Base-by-base conservation (phyloP, 2,329 filamentous ascomycete genomes). In the Apiospora arundinis region DNA sequence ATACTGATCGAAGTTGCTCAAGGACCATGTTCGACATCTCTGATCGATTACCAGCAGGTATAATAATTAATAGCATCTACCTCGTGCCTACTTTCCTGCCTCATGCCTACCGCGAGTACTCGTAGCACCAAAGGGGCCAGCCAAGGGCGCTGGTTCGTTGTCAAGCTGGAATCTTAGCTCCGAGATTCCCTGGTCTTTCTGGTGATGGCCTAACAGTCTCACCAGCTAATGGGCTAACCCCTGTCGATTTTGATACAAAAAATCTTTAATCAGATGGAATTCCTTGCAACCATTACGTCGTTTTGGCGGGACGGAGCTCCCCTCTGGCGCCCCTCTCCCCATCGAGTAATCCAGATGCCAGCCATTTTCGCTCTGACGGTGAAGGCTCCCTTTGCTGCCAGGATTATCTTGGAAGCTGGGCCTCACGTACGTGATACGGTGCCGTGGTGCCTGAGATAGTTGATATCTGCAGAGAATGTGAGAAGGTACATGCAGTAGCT, bases 201-300 rank as follows among this genome's bases (percentile, higher is more conserved):
- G 32, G 32, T 32, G 32, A 32, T 32, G 49, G 49, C 16, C 46
- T n/a, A 49, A 23, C 46, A n/a, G 46, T 49, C 46, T 21, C 7
- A 49, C 32, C 32, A 32, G 32, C 32, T 32, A 32, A 32, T 4
- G 32, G 46, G 7, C 16, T 2, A 12, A 63, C 32, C 56, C 56
- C 56, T 40, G 56, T 40, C 56, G 56, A 32, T 40, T 40, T 21
- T 18, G 32, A 63, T 63, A n/a, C 56, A 63, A 63, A 63, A 63
- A 63, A n/a, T 23, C 56, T 40, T 40, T 63, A 63, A 63, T 40
- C 56, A 12, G 56, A 40, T 40, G 56, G 56, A 40, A 63, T 63
- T 63, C 32, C 56, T 40, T 23, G 56, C 56, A n/a, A 40, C 32
- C 32, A 63, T 63, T 63, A 63, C 56, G 56, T 63, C 56, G 56